A percentile compares a stretch with the other conserved stretches of the same genome.
phyloP scores from a whole-genome alignment of 441 rosid species.

The Syzygium syzygioides region DNA sequence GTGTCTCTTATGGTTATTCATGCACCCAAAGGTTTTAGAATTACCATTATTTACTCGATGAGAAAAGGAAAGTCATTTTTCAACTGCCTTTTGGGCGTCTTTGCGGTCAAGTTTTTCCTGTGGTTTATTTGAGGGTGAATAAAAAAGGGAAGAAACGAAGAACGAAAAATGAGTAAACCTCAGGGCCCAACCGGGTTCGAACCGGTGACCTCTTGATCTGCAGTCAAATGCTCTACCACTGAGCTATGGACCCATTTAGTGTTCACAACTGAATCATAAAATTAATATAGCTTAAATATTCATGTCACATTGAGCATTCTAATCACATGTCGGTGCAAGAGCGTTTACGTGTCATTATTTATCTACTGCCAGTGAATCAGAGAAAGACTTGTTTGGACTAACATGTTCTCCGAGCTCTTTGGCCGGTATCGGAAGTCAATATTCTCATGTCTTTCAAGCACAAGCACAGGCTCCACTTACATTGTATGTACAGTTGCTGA shows the following conservation, averaged over 20 bases:
- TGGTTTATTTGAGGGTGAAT: not conserved
- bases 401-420: not conserved
- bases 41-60: not conserved
- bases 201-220: conserved; percentile 15
- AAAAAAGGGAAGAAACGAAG: not conserved
- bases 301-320: not conserved
- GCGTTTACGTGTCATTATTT: not conserved
- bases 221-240: conserved; percentile 20
- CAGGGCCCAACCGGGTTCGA: not conserved
- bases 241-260: conserved; percentile 1
- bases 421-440: not conserved
- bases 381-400: not conserved
- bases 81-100: not conserved
- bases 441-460: not conserved
- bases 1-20: no score
- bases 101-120: not conserved
- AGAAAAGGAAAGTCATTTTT: not conserved
- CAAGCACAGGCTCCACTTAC: not conserved
- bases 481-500: not conserved
- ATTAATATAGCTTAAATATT: fast-evolving
- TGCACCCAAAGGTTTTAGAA: not conserved
- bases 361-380: not conserved
- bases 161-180: not conserved
- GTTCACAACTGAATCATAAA: fast-evolving
- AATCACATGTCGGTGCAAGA: not conserved